Evolutionary conservation across 805 yeast genomes (phyloP).

Genomic region (Wickerhamiella bombiphila): DNA sequence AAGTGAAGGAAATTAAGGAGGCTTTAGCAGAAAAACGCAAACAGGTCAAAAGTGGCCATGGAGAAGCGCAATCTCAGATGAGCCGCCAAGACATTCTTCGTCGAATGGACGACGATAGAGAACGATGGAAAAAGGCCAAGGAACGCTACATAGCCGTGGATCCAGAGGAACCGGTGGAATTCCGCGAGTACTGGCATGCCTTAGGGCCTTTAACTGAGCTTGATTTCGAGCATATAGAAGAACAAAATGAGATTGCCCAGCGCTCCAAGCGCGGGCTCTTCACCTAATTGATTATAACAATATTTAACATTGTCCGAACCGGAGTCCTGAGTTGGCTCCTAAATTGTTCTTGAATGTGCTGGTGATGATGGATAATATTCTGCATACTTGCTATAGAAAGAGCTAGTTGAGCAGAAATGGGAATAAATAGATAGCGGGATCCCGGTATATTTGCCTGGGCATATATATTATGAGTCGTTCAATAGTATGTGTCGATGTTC

Average conservation of each 20-base stretch:
- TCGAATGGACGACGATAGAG: constrained; percentile 88
- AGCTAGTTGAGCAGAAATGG: not conserved
- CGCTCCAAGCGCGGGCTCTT: constrained; percentile 26
- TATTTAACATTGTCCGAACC: too few relatives aligned
- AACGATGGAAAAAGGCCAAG: constrained; percentile 64
- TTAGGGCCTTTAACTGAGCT: constrained; percentile 27
- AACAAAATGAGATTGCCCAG: constrained; percentile 37
- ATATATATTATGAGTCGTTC: too few relatives aligned
- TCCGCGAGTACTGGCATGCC: constrained; percentile 32
- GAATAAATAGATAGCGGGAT: not conserved
- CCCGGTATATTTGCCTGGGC: too few relatives aligned
- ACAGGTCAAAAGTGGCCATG: constrained; percentile 2
- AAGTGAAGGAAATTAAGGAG: not conserved
- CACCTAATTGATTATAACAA: not conserved
- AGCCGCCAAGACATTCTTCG: constrained; percentile 43
- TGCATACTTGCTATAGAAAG: not conserved
- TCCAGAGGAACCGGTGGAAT: constrained; percentile 34
- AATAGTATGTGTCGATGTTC: too few relatives aligned
- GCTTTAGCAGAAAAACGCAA: not conserved
- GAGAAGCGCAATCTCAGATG: constrained; percentile 9
- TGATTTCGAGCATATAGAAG: constrained; percentile 38
- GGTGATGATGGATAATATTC: too few relatives aligned
- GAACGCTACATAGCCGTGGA: constrained; percentile 63
- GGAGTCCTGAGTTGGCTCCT: too few relatives aligned
- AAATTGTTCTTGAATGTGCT: too few relatives aligned